phyloP scores from a whole-genome alignment of 345 rosid genomes.

The Moricandia moricandioides region DNA sequence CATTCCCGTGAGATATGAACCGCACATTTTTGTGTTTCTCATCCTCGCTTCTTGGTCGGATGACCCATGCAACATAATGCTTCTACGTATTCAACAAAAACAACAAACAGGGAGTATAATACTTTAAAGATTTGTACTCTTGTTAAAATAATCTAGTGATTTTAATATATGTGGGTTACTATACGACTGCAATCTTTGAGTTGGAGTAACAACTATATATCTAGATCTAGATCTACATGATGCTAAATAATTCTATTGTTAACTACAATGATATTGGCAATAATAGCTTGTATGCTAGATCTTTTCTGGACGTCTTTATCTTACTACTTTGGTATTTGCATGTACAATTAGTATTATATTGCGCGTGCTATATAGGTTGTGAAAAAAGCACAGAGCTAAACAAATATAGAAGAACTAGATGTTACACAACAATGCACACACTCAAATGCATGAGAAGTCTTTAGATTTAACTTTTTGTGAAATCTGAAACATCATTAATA shows the following conservation, averaged over 20 bases:
- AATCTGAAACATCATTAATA: too few relatives aligned
- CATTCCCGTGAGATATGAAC: conserved; percentile 22
- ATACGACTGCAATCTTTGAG: too few relatives aligned
- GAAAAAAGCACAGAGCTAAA: not conserved
- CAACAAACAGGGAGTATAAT: not conserved
- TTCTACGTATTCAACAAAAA: not conserved
- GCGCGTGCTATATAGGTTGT: not conserved
- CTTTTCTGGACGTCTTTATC: too few relatives aligned
- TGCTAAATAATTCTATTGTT: too few relatives aligned
- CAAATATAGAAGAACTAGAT: not conserved
- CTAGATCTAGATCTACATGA: too few relatives aligned
- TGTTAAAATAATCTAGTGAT: not conserved
- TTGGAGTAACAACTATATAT: too few relatives aligned
- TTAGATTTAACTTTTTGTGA: too few relatives aligned
- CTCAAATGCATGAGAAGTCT: too few relatives aligned
- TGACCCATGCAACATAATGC: conserved; percentile 30
- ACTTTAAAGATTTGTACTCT: not conserved
- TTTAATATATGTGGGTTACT: too few relatives aligned
- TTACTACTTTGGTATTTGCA: too few relatives aligned
- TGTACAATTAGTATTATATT: not conserved
- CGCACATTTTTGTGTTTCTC: conserved; percentile 21
- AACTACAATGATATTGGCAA: too few relatives aligned
- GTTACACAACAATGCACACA: not conserved
- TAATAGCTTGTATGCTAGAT: too few relatives aligned
- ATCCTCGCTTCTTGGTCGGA: conserved; percentile 9